Base-by-base conservation (phyloP, 2,329 filamentous ascomycete species). In the Phaeosphaeriaceae sp. region DNA sequence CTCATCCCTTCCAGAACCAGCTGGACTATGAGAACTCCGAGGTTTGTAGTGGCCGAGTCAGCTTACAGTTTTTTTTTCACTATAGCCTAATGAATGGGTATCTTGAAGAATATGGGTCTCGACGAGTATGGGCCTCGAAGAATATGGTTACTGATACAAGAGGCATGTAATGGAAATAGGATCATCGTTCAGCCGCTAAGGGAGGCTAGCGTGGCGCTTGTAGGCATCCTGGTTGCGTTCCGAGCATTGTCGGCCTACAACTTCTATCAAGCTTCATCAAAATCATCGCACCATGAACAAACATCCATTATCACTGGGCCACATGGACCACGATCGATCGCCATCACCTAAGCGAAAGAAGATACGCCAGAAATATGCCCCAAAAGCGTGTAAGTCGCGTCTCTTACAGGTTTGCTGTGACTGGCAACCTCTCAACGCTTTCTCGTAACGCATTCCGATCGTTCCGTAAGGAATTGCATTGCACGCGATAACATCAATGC, bases 301-400 rank as follows among this genome's bases (percentile, higher is more conserved):
- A 28, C 52, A 58, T 32, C 45, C 48, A 13, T 62, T 56, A 42
- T 43, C 54, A n/a, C 30, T 51, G 30, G 46, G 41, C 17, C 51
- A 44, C 23, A 51, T 54, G 40, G 64, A 64, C 23, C 63, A 61
- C 34, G 64, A 64, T 7, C 39, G 50, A 36, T 61, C 64, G 12
- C 56, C 56, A 26, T 70, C 67, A 34, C 68, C 69, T 13, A 71
- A 67, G 55, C 63, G 69, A 37, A 72, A 72, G 59, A 72, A 70
- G 54, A 54, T 66, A 17, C 66, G 69, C 15, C 63, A 69, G 50
- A 71, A 71, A 51, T 72, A 72, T 46, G 66, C 69, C 33, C 63
- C 66, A 33, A 67, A 68, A 58, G 68, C 68, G 33, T 71, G 69
- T 71, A 64, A 41, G 68, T 63, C 42, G 48, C 53, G 54, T 50